These are phyloP conservation scores for Neoboletus subvelutipes DNA, from an alignment of 768 basidiomycete species.

Conservation along the genomic window DNA sequence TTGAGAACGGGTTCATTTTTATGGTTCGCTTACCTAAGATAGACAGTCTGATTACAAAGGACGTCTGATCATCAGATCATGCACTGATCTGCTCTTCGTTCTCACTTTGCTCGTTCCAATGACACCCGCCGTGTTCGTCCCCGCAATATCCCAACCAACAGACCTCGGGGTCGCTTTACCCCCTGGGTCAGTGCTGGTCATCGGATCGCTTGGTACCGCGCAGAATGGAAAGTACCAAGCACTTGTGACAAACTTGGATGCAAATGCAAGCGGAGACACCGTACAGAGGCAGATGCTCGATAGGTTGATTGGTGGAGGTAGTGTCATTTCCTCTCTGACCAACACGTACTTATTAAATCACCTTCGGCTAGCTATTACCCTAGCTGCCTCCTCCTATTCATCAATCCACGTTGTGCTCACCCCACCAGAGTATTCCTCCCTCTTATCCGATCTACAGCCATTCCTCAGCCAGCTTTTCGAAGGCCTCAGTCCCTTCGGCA, in stretches of 20 bases:
- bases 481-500: constrained; percentile 66
- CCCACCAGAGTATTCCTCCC: constrained; percentile 56
- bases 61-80: background rate
- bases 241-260: constrained; percentile 59
- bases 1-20: background rate
- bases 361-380: constrained; percentile 49
- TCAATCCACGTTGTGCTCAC: constrained; percentile 70
- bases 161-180: constrained; percentile 23
- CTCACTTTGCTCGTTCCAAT: constrained; percentile 33
- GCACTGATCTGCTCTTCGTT: too few relatives aligned
- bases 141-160: constrained; percentile 17
- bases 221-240: constrained; percentile 78
- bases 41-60: constrained; percentile 22
- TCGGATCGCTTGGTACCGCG: constrained; percentile 78
- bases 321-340: constrained; percentile 1
- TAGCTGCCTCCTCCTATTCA: constrained; percentile 55
- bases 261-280: constrained; percentile 34
- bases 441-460: constrained; percentile 49
- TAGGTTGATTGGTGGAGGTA: constrained; percentile 78
- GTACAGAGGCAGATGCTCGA: constrained; percentile 84
- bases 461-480: constrained; percentile 61
- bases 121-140: constrained; percentile 44
- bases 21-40: constrained; percentile 22
- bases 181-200: constrained; percentile 59
- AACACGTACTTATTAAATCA: background rate